Evolutionary conservation across 768 basidiomycete genomes (phyloP), one percentile per base, ranked within the genome.

Genomic region (Suillus clintonianus): DNA sequence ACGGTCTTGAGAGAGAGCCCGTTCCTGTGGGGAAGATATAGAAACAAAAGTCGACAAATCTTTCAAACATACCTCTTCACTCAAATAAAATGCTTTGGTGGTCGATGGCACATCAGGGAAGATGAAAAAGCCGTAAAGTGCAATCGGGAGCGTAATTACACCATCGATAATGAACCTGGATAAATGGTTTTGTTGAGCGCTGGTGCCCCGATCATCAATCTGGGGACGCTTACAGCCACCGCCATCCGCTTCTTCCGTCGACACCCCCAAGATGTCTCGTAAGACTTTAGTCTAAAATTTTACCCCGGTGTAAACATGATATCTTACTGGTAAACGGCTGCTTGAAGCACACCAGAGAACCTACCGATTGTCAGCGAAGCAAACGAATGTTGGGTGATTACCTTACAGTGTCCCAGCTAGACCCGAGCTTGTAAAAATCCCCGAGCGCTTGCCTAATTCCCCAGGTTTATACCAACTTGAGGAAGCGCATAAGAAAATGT

Each of bases 401-500:
- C 55, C 80, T 71, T 67, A 89, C 87, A 90, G 73, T 7, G 87
- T 88, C 4, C 88, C 89, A 13, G 80, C 75, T 24, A 87, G 71
- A 1, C 87, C 87, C 30, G 86, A 86, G 64, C 84, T 84, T 27
- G 87, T 88, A 72, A 92, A 92, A 63, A 91, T 86, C 17, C 87
- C 89, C 5, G 87, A 87, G 15, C 89, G 83, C 68, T 89, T 89
- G 10, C 89, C 89, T 6, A 91, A 79, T 73, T 91, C 90, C n/a
- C 77, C 76, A 4, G 84, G 80, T 69, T 85, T 89, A 72, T 90
- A 90, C 90, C 89, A 91, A 17, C 87, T 88, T 50, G 13, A 51
- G 32, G 51, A 62, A 41, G 10, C 10, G 39, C 37, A 41, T 57
- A 37, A 27, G 62, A 37, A 10, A 50, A 22, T 55, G 36, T 62